Percentiles rank a stretch among this genome's conserved stretches.
Conservation (phyloP, 495 filamentous ascomycete species). For the Daldinia childiae region DNA sequence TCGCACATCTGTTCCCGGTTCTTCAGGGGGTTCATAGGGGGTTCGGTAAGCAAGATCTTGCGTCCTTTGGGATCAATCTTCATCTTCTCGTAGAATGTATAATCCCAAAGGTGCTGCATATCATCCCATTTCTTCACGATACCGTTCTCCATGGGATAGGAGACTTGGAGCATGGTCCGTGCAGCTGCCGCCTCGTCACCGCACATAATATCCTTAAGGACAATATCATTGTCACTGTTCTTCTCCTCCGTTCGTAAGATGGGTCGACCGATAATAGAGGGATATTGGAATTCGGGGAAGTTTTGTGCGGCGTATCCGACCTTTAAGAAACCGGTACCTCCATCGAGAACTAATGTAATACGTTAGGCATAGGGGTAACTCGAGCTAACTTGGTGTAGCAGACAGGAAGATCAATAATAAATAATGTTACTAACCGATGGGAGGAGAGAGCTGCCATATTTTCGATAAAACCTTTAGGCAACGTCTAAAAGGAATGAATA, state of each 20-base stretch:
- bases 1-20: conserved; percentile 98
- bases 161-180: conserved; percentile 95
- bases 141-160: conserved; percentile 99
- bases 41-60: conserved; percentile 98
- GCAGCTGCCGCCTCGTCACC: conserved; percentile 97
- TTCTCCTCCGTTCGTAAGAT: conserved; percentile 95
- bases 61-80: conserved; percentile 87
- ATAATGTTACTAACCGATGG: conserved; percentile 2
- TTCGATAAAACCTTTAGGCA: conserved; percentile 16
- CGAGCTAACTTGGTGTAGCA: neutral
- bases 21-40: conserved; percentile 94
- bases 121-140: conserved; percentile 99
- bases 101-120: conserved; percentile 99
- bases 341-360: conserved; percentile 84
- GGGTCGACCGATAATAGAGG: conserved; percentile 96
- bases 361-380: conserved; percentile 16
- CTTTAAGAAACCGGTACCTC: conserved; percentile 99
- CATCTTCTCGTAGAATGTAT: conserved; percentile 97
- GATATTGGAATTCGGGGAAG: conserved; percentile 98
- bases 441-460: conserved; percentile 46
- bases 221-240: conserved; percentile 62
- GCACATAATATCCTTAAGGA: conserved; percentile 99
- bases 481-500: neutral
- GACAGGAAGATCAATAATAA: neutral
- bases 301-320: conserved; percentile 99